Evolutionary conservation across 1,139 yeast species (phyloP).

Genomic region (Yamadazyma friedrichii): DNA sequence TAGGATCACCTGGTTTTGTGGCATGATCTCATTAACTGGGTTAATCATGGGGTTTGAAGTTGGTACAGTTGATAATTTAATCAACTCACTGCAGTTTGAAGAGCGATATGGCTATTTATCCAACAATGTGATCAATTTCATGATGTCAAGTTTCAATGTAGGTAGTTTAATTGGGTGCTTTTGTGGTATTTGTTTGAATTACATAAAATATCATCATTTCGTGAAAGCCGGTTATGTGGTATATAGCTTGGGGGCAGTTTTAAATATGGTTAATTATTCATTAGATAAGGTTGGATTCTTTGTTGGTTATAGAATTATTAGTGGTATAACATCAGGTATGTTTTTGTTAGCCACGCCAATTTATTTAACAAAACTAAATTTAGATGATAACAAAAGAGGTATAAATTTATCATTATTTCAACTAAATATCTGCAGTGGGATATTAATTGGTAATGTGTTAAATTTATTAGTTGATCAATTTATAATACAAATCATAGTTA

Average conservation of each 20-base stretch:
- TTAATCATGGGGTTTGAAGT: conserved; percentile 37
- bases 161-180: conserved; percentile 31
- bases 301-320: conserved; percentile 21
- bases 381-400: conserved; percentile 17
- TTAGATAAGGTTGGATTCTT: conserved; percentile 12
- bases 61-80: conserved; percentile 29
- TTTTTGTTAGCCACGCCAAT: conserved; percentile 27
- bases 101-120: conserved; percentile 6
- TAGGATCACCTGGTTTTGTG: conserved; percentile 6
- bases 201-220: conserved; percentile 5
- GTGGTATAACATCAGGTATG: conserved; percentile 28
- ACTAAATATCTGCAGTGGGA: conserved; percentile 21
- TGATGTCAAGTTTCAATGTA: conserved; percentile 27
- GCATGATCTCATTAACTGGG: conserved; percentile 17
- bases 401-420: conserved; percentile 25
- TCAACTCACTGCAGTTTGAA: conserved; percentile 15
- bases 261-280: conserved; percentile 9
- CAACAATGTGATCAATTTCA: conserved; percentile 17
- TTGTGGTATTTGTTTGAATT: conserved; percentile 1
- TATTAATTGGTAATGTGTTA: conserved; percentile 21
- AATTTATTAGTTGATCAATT: conserved; percentile 10
- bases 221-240: conserved; percentile 10
- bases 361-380: conserved; percentile 22
- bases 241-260: conserved; percentile 10
- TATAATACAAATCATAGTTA: conserved; percentile 8